Percentiles rank a stretch among this genome's conserved stretches.
Conservation (phyloP, 2,329 filamentous ascomycete species). For the Gremmenia infestans region DNA sequence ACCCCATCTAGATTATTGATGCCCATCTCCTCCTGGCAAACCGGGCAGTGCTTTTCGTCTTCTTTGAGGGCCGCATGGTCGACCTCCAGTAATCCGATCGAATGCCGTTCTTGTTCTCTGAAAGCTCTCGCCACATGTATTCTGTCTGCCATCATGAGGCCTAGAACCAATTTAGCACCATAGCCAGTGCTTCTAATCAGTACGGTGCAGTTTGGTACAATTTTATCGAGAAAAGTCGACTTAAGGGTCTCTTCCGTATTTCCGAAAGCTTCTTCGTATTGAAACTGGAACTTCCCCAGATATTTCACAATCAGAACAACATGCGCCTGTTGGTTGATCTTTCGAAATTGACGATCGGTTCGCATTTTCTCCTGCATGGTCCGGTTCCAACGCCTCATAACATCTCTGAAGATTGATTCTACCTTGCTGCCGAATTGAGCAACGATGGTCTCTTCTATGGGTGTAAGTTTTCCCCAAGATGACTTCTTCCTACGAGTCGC, state of each 20-base stretch:
- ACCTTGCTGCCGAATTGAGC: not conserved
- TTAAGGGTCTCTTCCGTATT: slow-evolving; percentile 4
- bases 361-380: not conserved
- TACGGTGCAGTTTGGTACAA: not conserved
- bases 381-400: not conserved
- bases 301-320: not conserved
- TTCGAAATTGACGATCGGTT: not conserved
- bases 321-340: not conserved
- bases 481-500: not conserved
- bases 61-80: slow-evolving; percentile 1
- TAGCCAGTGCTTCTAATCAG: slow-evolving; percentile 19
- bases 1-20: slow-evolving; percentile 3
- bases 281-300: slow-evolving; percentile 9
- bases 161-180: slow-evolving; percentile 20
- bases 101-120: not conserved
- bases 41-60: slow-evolving; percentile 13
- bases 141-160: slow-evolving; percentile 23
- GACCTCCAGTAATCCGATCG: slow-evolving; percentile 10
- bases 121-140: slow-evolving; percentile 11
- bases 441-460: not conserved
- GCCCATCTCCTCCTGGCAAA: slow-evolving; percentile 20
- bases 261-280: slow-evolving; percentile 15
- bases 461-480: not conserved
- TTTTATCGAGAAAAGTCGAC: not conserved
- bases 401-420: not conserved